These are phyloP conservation scores for Corymbia citriodora DNA, from an alignment of 441 rosid genomes.

Conservation along the genomic window DNA sequence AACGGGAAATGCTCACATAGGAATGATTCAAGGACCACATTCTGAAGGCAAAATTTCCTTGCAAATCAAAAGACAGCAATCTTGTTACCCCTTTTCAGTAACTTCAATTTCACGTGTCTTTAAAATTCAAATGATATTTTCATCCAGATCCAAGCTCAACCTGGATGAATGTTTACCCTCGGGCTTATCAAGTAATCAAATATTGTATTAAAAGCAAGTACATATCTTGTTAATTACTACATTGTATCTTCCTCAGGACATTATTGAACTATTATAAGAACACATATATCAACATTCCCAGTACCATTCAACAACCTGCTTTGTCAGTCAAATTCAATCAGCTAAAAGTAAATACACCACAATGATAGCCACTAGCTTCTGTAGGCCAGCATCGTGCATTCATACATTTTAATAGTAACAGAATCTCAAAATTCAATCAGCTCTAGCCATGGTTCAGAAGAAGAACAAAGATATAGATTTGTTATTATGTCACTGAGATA, in stretches of 20 bases:
- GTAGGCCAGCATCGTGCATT: not conserved
- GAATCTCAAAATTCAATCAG: not conserved
- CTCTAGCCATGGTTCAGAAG: not conserved
- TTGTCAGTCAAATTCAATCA: not conserved
- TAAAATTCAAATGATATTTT: not conserved
- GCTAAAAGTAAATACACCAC: not conserved
- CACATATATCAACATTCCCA: not conserved
- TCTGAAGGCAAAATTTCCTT: not conserved
- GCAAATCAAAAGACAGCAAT: not conserved
- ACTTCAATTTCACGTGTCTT: not conserved
- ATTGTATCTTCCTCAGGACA: not conserved
- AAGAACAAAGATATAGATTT: not conserved
- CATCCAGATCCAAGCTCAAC: not conserved
- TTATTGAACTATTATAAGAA: not conserved
- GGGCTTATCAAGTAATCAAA: not conserved
- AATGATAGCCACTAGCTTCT: not conserved
- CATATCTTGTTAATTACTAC: not conserved
- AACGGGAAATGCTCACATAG: not conserved
- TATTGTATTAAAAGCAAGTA: not conserved
- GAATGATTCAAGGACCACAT: not conserved
- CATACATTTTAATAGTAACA: not conserved
- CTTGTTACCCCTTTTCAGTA: not conserved
- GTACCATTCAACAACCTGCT: not conserved
- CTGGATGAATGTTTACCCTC: not conserved
- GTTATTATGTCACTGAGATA: not conserved